phyloP scores from a whole-genome alignment of 352 stramenopile genomes.

The Phytopythium boreale region DNA sequence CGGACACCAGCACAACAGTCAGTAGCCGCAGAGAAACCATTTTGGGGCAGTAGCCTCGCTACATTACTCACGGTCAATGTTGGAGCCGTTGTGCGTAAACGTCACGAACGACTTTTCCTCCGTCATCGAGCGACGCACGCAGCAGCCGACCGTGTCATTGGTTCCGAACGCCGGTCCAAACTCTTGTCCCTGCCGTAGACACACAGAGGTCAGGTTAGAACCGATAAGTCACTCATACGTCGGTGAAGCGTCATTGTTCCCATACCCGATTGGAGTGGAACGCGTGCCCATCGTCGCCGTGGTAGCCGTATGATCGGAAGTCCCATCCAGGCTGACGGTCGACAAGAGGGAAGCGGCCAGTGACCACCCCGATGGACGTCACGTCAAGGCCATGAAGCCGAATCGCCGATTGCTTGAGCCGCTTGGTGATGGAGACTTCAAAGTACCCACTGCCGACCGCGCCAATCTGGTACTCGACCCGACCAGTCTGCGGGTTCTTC shows the following conservation, averaged over 20 bases:
- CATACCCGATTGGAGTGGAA: conserved; percentile 40
- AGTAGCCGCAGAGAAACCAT: not conserved
- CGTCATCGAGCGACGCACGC: conserved; percentile 18
- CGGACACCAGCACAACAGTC: not conserved
- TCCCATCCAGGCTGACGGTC: conserved; percentile 71
- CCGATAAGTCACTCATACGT: not conserved
- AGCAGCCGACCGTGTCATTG: conserved; percentile 29
- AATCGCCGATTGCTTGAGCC: conserved; percentile 20
- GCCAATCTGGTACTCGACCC: conserved; percentile 28
- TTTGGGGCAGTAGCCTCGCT: too few relatives aligned
- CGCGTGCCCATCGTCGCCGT: conserved; percentile 70
- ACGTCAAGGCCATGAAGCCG: conserved; percentile 33
- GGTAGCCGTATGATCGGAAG: conserved; percentile 61
- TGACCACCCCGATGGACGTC: conserved; percentile 57
- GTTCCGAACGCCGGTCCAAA: conserved; percentile 26
- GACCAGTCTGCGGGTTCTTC: conserved; percentile 14
- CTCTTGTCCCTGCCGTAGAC: conserved; percentile 11
- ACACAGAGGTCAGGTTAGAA: not conserved
- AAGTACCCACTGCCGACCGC: conserved; percentile 32
- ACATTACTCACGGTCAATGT: conserved; percentile 9
- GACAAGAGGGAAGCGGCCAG: conserved; percentile 46
- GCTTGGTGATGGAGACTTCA: conserved; percentile 30
- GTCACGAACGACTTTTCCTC: conserved; percentile 26
- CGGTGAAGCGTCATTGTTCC: not conserved
- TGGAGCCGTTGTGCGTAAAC: conserved; percentile 29